phyloP scores from a whole-genome alignment of 805 yeast genomes.

The Candida krabiensis region DNA sequence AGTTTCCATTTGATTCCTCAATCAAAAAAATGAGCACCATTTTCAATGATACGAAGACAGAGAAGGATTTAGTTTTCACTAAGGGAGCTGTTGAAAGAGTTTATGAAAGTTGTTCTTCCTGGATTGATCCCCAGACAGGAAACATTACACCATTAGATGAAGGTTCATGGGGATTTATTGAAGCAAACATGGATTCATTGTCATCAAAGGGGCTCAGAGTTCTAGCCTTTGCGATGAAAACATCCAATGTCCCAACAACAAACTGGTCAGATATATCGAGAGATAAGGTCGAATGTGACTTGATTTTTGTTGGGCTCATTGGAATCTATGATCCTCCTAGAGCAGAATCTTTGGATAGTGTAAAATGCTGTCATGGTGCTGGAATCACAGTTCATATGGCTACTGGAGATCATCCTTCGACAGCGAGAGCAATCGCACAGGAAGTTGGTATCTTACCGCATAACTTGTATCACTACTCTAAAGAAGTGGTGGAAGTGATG shows the following conservation, averaged over 20 bases:
- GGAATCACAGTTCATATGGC: slow-evolving; percentile 81
- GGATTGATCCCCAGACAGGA: slow-evolving; percentile 44
- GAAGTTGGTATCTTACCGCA: slow-evolving; percentile 76
- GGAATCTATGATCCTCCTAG: slow-evolving; percentile 85
- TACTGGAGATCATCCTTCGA: slow-evolving; percentile 79
- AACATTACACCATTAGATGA: slow-evolving; percentile 37
- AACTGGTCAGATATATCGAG: slow-evolving; percentile 38
- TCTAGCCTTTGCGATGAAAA: slow-evolving; percentile 62
- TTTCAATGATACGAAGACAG: slow-evolving; percentile 38
- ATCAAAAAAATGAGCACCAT: slow-evolving; percentile 72
- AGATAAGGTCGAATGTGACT: slow-evolving; percentile 47
- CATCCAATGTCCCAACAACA: slow-evolving; percentile 25
- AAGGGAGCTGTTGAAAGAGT: slow-evolving; percentile 81
- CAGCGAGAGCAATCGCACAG: slow-evolving; percentile 77
- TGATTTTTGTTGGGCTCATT: slow-evolving; percentile 64
- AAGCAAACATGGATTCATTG: slow-evolving; percentile 55
- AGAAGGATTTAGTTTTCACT: slow-evolving; percentile 39
- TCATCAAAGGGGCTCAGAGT: slow-evolving; percentile 72
- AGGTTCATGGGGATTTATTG: slow-evolving; percentile 42
- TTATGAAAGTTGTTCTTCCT: slow-evolving; percentile 51
- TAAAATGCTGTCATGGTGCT: slow-evolving; percentile 65
- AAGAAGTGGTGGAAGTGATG: slow-evolving; percentile 60
- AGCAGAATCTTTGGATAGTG: slow-evolving; percentile 63
- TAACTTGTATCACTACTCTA: slow-evolving; percentile 54
- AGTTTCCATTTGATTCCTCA: slow-evolving; percentile 74